Evolutionary conservation across 495 filamentous ascomycete genomes (phyloP).

Genomic region (Extremus antarcticus): DNA sequence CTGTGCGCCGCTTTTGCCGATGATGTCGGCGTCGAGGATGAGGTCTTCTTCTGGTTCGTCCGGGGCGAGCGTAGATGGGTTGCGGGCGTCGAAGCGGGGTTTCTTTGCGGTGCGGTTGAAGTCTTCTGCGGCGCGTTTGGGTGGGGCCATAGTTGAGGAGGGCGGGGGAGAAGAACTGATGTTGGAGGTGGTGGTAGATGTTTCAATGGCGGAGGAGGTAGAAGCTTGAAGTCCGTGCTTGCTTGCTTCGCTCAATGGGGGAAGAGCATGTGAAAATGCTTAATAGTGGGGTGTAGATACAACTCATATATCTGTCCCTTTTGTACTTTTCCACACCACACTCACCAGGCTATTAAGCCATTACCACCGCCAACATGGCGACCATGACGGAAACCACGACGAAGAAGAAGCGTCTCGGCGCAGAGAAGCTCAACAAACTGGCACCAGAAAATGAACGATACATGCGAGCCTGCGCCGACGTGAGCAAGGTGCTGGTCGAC

Average conservation of each 20-base stretch:
- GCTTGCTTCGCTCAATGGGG: too few relatives aligned
- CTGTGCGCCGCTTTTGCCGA: constrained; percentile 64
- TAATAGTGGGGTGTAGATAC: not conserved
- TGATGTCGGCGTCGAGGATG: constrained; percentile 81
- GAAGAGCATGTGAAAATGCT: not conserved
- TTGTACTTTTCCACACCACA: not conserved
- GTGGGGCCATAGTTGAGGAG: constrained; percentile 49
- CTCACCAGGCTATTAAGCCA: not conserved
- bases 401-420: constrained; percentile 32
- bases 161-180: not conserved
- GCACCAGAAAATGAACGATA: constrained; percentile 88
- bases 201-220: not conserved
- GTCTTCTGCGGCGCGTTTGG: constrained; percentile 71
- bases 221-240: not conserved
- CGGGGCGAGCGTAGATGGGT: constrained; percentile 79
- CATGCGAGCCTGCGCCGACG: constrained; percentile 86
- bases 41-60: constrained; percentile 68
- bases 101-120: constrained; percentile 70
- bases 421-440: constrained; percentile 60
- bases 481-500: constrained; percentile 84
- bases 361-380: constrained; percentile 37
- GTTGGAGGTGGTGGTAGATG: not conserved
- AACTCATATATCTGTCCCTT: too few relatives aligned
- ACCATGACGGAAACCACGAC: constrained; percentile 47
- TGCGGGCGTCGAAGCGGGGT: constrained; percentile 87